Conservation (phyloP, 305 asterid species). For the Fraxinus platypoda region DNA sequence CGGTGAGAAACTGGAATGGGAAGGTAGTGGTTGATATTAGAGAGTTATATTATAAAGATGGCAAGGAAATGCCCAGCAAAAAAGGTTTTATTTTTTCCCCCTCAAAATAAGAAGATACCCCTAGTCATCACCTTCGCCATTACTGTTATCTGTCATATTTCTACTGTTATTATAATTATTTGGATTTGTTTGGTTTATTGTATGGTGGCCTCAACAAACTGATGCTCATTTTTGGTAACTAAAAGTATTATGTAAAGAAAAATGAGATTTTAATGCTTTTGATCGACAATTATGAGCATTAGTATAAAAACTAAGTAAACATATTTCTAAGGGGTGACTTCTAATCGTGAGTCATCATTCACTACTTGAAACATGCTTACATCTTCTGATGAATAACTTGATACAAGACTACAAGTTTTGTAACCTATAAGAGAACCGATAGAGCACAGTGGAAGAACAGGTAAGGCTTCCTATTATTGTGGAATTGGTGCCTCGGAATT, state of each 20-base stretch:
- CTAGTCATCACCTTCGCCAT: not conserved
- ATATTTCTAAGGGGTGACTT: not conserved
- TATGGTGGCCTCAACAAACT: not conserved
- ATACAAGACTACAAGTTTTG: not conserved
- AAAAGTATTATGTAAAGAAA: not conserved
- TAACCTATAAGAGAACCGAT: not conserved
- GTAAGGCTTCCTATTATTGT: not conserved
- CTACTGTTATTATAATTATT: not conserved
- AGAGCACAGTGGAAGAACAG: not conserved
- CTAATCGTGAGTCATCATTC: not conserved
- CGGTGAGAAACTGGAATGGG: slow-evolving; percentile 87
- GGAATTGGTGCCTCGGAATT: not conserved
- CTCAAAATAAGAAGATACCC: not conserved
- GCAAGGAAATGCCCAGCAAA: slow-evolving; percentile 63
- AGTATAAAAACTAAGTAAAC: not conserved
- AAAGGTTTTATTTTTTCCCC: slow-evolving; percentile 34
- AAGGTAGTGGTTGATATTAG: slow-evolving; percentile 75
- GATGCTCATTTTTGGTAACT: not conserved
- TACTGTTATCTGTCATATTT: not conserved
- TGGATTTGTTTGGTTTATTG: not conserved
- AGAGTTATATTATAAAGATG: slow-evolving; percentile 63
- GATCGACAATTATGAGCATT: not conserved
- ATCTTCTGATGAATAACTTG: not conserved
- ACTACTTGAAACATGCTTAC: not conserved
- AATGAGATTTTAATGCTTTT: not conserved